phyloP scores from a whole-genome alignment of 306 rosid species.

The Trifolium pratense region DNA sequence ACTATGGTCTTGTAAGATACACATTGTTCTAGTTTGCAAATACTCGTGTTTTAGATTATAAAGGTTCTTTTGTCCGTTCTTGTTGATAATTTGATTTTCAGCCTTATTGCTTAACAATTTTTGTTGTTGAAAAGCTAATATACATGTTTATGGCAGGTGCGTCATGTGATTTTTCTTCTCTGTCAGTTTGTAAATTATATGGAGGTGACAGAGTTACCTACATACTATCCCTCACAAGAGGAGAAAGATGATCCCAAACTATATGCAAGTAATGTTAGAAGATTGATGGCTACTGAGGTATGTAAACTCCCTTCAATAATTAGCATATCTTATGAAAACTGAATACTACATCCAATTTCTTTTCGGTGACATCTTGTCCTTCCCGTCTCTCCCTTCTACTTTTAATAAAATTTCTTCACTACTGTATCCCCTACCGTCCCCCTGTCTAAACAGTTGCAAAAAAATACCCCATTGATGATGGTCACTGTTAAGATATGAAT shows the following conservation, averaged over 20 bases:
- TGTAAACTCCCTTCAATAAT: constrained; percentile 27
- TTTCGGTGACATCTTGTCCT: not conserved
- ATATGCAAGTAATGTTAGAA: constrained; percentile 75
- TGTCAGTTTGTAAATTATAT: constrained; percentile 85
- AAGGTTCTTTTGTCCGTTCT: constrained; percentile 2
- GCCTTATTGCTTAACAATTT: not conserved
- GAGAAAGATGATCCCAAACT: constrained; percentile 83
- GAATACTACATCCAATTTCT: constrained; percentile 1
- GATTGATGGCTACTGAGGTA: constrained; percentile 88
- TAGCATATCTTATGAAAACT: constrained; percentile 7
- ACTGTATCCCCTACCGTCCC: not conserved
- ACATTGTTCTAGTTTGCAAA: constrained; percentile 16
- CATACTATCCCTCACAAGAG: constrained; percentile 71
- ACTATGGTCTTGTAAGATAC: constrained; percentile 14
- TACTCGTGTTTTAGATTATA: not conserved
- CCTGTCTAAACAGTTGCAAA: not conserved
- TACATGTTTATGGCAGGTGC: constrained; percentile 60
- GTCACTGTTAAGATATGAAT: too few relatives aligned
- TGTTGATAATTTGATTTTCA: constrained; percentile 5
- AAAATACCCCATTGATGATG: not conserved
- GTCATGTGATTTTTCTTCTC: constrained; percentile 77
- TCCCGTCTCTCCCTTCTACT: not conserved
- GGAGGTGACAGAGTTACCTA: constrained; percentile 79
- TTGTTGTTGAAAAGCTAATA: constrained; percentile 9
- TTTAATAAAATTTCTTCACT: not conserved